Base-by-base conservation (phyloP, 257 asterid genomes). In the Solanum rostratum region DNA sequence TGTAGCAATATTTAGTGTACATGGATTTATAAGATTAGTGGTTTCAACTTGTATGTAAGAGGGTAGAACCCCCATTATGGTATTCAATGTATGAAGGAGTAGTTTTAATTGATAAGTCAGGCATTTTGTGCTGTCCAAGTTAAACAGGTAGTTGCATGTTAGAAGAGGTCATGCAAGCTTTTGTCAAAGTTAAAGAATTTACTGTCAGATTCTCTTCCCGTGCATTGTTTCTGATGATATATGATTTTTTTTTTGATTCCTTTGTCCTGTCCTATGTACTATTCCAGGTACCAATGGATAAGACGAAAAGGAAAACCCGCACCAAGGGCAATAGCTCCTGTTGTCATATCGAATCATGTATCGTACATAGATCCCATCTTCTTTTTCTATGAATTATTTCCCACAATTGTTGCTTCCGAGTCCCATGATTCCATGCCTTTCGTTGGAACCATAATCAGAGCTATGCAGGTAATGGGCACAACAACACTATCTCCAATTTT, bases 391-490 rank as follows among this genome's bases (percentile, higher is more conserved):
- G 98, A 97, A 87, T 89, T 97, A 73, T 95, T 88, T 90, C 99
- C 99, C 19, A 94, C 98, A 90, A 95, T 95, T 73, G 99, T 97
- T 83, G 87, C 99, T 52, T 90, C 99, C 1, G 97, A 97, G 80
- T 92, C 99, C 43, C 99, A 97, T 88, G 98, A 95, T 91, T 92
- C 99, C 83, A 95, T 94, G 97, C 99, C 99, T 10, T 90, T 97
- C 80, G 98, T 97, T 85, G 99, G 99, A 84, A 97, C 99, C 89
- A 97, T 97, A 90, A 97, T 97, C 90, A 90, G 97, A 88, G 97
- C 99, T 81, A 97, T 97, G 99, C 99, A 97, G 99, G 98, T 96
- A 96, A 53, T 49, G 20, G 66, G 18, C 46, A 10, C 82, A 78
- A 29, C 27, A 78, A 78, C 63, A 29, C 43, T 24, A 6, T 50